Conservation (phyloP, 2,329 filamentous ascomycete species). For the Macrophomina phaseolina region DNA sequence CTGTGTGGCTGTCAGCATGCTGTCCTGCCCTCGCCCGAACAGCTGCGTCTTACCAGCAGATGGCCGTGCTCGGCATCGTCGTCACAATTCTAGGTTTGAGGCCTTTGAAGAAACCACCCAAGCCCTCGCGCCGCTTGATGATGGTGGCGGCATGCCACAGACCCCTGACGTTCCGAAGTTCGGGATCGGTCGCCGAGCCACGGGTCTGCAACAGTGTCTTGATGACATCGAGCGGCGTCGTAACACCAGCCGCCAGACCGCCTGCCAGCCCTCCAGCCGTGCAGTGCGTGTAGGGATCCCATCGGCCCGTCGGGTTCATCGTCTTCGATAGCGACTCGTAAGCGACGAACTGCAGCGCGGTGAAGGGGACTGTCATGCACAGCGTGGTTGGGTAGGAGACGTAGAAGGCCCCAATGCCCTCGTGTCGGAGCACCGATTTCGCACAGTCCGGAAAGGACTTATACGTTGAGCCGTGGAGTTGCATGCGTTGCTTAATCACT, state of each 20-base stretch:
- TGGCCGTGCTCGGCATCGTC: slow-evolving; percentile 98
- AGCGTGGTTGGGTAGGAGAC: slow-evolving; percentile 97
- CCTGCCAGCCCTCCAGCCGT: slow-evolving; percentile 90
- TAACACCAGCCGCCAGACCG: slow-evolving; percentile 90
- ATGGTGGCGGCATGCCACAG: slow-evolving; percentile 79
- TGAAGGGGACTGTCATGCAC: slow-evolving; percentile 98
- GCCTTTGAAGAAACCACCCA: slow-evolving; percentile 89
- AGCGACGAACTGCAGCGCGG: slow-evolving; percentile 93
- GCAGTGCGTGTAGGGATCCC: slow-evolving; percentile 94
- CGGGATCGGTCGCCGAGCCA: slow-evolving; percentile 78
- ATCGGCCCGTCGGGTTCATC: slow-evolving; percentile 84
- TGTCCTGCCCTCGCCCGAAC: neutral
- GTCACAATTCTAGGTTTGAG: slow-evolving; percentile 90
- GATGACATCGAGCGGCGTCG: slow-evolving; percentile 96
- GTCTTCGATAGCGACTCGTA: slow-evolving; percentile 96
- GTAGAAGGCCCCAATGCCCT: slow-evolving; percentile 93
- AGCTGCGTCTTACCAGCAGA: slow-evolving; percentile 79
- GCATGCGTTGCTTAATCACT: slow-evolving; percentile 99
- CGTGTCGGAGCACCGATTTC: slow-evolving; percentile 81
- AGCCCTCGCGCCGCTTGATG: slow-evolving; percentile 82
- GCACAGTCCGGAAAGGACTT: slow-evolving; percentile 87
- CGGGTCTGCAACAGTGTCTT: slow-evolving; percentile 97
- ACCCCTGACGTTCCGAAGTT: slow-evolving; percentile 84
- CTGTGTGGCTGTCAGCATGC: slow-evolving; percentile 43
- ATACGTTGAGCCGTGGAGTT: slow-evolving; percentile 94